Percentiles rank a stretch among this genome's conserved stretches.
Conservation (phyloP, 805 yeast genomes). For the Nakazawaea pomicola region DNA sequence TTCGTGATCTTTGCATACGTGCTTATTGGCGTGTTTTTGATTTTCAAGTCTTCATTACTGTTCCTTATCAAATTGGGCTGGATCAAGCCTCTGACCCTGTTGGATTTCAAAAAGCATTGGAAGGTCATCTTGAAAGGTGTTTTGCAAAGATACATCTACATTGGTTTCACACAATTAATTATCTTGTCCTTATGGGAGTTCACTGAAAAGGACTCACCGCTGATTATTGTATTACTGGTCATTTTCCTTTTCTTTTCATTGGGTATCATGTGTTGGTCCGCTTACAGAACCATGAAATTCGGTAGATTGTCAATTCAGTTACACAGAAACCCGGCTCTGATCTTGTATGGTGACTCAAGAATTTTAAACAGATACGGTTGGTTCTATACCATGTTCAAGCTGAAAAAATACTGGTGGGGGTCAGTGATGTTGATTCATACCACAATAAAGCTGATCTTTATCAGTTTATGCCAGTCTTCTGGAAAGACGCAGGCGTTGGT, state of each 20-base stretch:
- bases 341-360: slow-evolving; percentile 72
- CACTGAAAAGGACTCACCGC: slow-evolving; percentile 75
- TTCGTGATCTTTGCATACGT: slow-evolving; percentile 75
- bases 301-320: slow-evolving; percentile 57
- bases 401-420: slow-evolving; percentile 81
- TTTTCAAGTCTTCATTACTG: slow-evolving; percentile 46
- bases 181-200: slow-evolving; percentile 88
- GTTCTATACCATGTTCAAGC: slow-evolving; percentile 84
- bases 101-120: slow-evolving; percentile 53
- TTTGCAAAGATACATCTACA: slow-evolving; percentile 68
- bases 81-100: slow-evolving; percentile 42
- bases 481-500: slow-evolving; percentile 81
- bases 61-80: slow-evolving; percentile 43
- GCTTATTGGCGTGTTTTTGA: slow-evolving; percentile 54
- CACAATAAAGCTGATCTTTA: slow-evolving; percentile 64
- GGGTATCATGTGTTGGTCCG: slow-evolving; percentile 59
- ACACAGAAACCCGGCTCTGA: slow-evolving; percentile 80
- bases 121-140: slow-evolving; percentile 67
- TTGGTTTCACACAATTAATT: slow-evolving; percentile 80
- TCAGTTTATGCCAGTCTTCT: slow-evolving; percentile 72
- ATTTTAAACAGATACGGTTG: slow-evolving; percentile 80
- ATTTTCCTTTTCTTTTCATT: slow-evolving; percentile 60
- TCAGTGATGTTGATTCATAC: slow-evolving; percentile 54
- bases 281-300: slow-evolving; percentile 55
- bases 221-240: slow-evolving; percentile 77